Evolutionary conservation across 2,329 filamentous ascomycete genomes (phyloP), one percentile per base, ranked within the genome.

Genomic region (Sporothrix euskadiensis): DNA sequence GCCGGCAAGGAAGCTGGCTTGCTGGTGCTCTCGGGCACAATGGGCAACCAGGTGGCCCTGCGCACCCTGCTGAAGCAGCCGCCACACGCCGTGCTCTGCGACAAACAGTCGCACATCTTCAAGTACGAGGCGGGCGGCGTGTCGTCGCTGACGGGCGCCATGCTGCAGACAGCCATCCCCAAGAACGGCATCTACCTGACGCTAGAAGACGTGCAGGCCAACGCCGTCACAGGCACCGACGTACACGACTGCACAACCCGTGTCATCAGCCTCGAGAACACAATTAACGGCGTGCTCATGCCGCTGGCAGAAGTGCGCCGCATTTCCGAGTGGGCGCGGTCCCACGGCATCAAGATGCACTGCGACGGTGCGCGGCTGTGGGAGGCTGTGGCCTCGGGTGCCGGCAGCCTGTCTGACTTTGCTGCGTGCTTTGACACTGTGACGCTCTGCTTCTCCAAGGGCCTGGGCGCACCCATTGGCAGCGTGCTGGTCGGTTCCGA

Each of bases 41-140:
- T 97, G 94, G 94, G 94, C 56, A 98, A 98, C 82, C 94, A 97
- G 81, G 85, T 98, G 22, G 91, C 92, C 0, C 86, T 97, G 57
- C 89, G 94, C 54, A 87, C 92, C 1, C 91, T 96, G 74, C 86
- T 98, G 16, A 87, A 85, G 0, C 91, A 93, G 74, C 94, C 94
- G 16, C 95, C 95, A 0, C 90, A 97, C 80, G 88, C 88, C 8
- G 88, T 98, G 5, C 83, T 98, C 9, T 93, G 92, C 77, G 94
- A 98, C 80, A 85, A 90, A 76, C 88, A 93, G 47, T 88, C 90
- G 4, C 95, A 98, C 80, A 92, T 98, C 73, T 84, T 93, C 73
- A 85, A 89, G 56, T 90, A 87, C 76, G 89, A 91, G 78, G 88
- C 88, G 12, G 88, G 88, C 74, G 89, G 91, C 86, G 78, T 75